phyloP scores from a whole-genome alignment of 345 rosid species.

The Eucalyptus sp. region DNA sequence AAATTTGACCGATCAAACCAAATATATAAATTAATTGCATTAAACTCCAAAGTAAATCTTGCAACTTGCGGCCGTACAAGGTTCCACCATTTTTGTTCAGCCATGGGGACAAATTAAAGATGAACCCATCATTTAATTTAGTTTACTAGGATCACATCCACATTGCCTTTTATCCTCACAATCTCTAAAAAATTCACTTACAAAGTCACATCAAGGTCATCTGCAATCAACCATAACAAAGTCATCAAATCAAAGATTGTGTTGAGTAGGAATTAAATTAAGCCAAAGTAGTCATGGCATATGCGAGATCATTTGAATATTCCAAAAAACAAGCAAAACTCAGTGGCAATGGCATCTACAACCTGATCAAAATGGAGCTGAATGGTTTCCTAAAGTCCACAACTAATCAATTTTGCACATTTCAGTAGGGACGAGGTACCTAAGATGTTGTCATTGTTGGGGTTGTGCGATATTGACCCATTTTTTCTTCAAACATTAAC shows the following conservation, averaged over 20 bases:
- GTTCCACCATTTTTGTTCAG: not conserved
- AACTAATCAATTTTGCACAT: not conserved
- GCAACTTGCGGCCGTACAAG: not conserved
- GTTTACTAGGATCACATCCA: not conserved
- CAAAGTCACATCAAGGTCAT: not conserved
- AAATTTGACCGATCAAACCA: not conserved
- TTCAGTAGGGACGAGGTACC: fast-evolving
- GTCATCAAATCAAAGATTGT: not conserved
- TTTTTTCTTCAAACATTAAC: too few relatives aligned
- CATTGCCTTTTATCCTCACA: fast-evolving
- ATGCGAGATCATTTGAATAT: too few relatives aligned
- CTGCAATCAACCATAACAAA: not conserved
- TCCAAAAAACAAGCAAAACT: fast-evolving
- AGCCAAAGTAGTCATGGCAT: not conserved
- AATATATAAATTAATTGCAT: not conserved
- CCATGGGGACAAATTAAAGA: not conserved
- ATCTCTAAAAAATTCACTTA: not conserved
- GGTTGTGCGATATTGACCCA: not conserved
- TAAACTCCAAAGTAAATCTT: not conserved
- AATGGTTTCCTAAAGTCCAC: fast-evolving
- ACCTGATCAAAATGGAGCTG: not conserved
- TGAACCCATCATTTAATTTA: not conserved
- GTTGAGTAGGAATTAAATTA: not conserved
- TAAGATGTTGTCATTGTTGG: too few relatives aligned
- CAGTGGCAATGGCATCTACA: fast-evolving